Conservation (phyloP, 495 filamentous ascomycete genomes). For the Ramalina intermedia region DNA sequence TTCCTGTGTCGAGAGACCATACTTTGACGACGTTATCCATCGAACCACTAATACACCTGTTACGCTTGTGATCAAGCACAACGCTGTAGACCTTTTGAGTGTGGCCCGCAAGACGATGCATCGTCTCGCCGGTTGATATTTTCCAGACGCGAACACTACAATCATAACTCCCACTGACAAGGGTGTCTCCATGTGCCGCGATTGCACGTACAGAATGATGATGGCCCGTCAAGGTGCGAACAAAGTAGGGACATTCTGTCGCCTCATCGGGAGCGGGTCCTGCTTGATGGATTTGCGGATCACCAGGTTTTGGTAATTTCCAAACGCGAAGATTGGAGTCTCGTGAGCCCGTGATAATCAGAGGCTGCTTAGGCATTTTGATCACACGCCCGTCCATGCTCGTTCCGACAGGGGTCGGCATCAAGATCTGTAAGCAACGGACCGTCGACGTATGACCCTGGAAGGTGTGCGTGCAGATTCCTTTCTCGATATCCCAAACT, state of each 20-base stretch:
- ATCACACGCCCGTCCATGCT: conserved; percentile 58
- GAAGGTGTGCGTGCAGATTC: conserved; percentile 84
- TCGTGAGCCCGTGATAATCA: conserved; percentile 95
- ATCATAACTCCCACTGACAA: conserved; percentile 99
- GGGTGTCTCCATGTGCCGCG: conserved; percentile 83
- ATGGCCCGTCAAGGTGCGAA: conserved; percentile 76
- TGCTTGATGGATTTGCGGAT: conserved; percentile 59
- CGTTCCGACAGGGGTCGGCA: conserved; percentile 65
- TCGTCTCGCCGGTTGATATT: conserved; percentile 84
- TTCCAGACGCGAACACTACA: conserved; percentile 94
- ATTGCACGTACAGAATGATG: conserved; percentile 95
- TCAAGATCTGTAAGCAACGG: conserved; percentile 85
- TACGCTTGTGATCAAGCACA: conserved; percentile 80
- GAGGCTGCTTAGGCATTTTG: conserved; percentile 78
- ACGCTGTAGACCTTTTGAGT: conserved; percentile 94
- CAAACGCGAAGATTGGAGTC: conserved; percentile 91
- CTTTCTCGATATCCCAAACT: conserved; percentile 93
- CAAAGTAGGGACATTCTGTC: conserved; percentile 81
- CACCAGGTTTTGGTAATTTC: conserved; percentile 76
- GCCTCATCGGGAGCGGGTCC: conserved; percentile 58
- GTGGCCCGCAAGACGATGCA: conserved; percentile 80
- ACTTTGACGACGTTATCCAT: conserved; percentile 99
- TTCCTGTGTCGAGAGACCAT: conserved; percentile 87
- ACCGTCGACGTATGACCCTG: conserved; percentile 97
- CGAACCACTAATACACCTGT: conserved; percentile 91